phyloP scores from a whole-genome alignment of 768 basidiomycete genomes.

The Pholiota conissans region DNA sequence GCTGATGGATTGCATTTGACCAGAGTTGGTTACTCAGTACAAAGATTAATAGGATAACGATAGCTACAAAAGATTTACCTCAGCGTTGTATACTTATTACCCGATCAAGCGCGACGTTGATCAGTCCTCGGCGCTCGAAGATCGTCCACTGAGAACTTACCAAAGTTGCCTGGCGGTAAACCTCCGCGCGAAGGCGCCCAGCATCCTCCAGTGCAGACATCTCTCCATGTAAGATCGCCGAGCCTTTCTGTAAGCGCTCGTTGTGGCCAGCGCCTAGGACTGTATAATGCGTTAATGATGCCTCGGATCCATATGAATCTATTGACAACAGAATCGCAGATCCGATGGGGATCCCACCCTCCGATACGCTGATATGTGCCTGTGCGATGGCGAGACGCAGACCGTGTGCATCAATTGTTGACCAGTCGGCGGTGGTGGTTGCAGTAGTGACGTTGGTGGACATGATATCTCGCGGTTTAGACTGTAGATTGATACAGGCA shows the following conservation, averaged over 20 bases:
- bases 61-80: conserved; percentile 20
- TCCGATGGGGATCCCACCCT: conserved; percentile 68
- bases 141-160: conserved; percentile 27
- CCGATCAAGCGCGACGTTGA: too few species aligned
- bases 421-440: conserved; percentile 6
- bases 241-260: conserved; percentile 33
- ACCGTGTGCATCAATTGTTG: conserved; percentile 15
- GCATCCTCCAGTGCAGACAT: conserved; percentile 46
- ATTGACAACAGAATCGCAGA: conserved; percentile 39
- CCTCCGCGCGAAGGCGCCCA: conserved; percentile 43
- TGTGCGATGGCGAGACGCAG: conserved; percentile 28
- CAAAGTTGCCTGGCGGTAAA: conserved; percentile 51
- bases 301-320: neutral
- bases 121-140: too few species aligned
- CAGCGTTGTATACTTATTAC: conserved; percentile 35
- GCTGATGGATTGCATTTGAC: too few species aligned
- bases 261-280: conserved; percentile 36
- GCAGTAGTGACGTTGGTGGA: neutral
- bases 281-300: neutral
- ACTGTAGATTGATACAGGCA: too few species aligned
- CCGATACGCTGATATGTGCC: conserved; percentile 43
- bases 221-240: conserved; percentile 37
- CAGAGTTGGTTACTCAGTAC: too few species aligned
- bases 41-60: too few species aligned
- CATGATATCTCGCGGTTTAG: too few species aligned